These are phyloP conservation scores for Danielia oregonensis DNA, from an alignment of 805 yeast genomes.

Conservation along the genomic window DNA sequence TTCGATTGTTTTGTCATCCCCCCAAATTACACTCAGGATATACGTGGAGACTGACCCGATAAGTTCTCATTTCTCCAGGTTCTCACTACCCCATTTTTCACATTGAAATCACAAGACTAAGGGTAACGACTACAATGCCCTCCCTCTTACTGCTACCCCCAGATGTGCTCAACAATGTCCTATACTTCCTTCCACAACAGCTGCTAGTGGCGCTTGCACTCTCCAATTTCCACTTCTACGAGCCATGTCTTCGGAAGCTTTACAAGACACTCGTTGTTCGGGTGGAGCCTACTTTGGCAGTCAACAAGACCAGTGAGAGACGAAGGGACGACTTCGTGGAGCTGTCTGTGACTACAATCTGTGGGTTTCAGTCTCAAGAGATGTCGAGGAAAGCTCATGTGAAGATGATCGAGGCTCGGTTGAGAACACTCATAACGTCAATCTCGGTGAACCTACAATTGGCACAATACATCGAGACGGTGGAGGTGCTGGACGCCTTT, in stretches of 20 bases:
- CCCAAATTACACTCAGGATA: too few relatives aligned
- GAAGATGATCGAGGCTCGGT: slow-evolving; percentile 30
- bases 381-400: slow-evolving; percentile 17
- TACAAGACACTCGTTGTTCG: slow-evolving; percentile 25
- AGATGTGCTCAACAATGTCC: slow-evolving; percentile 8
- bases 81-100: too few relatives aligned
- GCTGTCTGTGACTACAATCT: slow-evolving; percentile 20
- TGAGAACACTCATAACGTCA: slow-evolving; percentile 38
- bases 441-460: slow-evolving; percentile 32
- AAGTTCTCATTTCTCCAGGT: too few relatives aligned
- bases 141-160: slow-evolving; percentile 10
- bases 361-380: slow-evolving; percentile 21
- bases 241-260: slow-evolving; percentile 27
- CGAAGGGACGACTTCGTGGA: slow-evolving; percentile 20
- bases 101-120: too few relatives aligned
- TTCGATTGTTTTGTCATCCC: too few relatives aligned
- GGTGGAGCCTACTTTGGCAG: slow-evolving; percentile 15
- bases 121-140: too few relatives aligned
- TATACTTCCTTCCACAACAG: slow-evolving; percentile 28
- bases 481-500: slow-evolving; percentile 5
- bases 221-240: slow-evolving; percentile 33
- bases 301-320: slow-evolving; percentile 1
- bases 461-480: slow-evolving; percentile 8
- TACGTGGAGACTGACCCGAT: too few relatives aligned
- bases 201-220: slow-evolving; percentile 28